Conservation (phyloP, 495 filamentous ascomycete species). For the Trichoderma asperelloides region DNA sequence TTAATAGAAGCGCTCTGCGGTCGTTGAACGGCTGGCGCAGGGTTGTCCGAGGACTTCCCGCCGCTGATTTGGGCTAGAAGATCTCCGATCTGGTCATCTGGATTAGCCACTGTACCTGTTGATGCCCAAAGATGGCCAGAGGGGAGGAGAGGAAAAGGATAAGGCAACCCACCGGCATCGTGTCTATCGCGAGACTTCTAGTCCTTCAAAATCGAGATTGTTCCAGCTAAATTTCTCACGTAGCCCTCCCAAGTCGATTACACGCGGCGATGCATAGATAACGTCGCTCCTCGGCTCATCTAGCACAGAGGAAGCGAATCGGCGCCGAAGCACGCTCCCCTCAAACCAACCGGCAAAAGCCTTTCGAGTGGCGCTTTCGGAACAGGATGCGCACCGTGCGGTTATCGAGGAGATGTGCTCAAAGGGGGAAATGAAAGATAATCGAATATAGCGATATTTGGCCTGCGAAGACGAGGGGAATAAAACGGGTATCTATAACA, state of each 20-base stretch:
- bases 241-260: not conserved
- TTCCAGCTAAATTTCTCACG: not conserved
- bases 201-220: not conserved
- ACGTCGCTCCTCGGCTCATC: not conserved
- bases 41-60: constrained; percentile 24
- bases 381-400: not conserved
- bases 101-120: not conserved
- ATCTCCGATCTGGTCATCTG: constrained; percentile 35
- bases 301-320: not conserved
- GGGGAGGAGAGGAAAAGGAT: constrained; percentile 13
- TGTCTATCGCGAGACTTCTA: not conserved
- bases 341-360: not conserved
- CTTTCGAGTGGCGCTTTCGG: not conserved
- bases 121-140: not conserved
- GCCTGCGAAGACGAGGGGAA: not conserved
- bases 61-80: constrained; percentile 48
- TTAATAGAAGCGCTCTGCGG: constrained; percentile 29
- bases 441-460: not conserved
- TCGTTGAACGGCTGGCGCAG: constrained; percentile 13
- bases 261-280: not conserved
- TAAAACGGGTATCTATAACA: not conserved
- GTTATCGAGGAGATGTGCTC: not conserved
- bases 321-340: not conserved
- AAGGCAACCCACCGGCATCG: constrained; percentile 8
- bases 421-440: not conserved